phyloP scores from a whole-genome alignment of 129 eudicot genomes.

The Lactuca saligna region DNA sequence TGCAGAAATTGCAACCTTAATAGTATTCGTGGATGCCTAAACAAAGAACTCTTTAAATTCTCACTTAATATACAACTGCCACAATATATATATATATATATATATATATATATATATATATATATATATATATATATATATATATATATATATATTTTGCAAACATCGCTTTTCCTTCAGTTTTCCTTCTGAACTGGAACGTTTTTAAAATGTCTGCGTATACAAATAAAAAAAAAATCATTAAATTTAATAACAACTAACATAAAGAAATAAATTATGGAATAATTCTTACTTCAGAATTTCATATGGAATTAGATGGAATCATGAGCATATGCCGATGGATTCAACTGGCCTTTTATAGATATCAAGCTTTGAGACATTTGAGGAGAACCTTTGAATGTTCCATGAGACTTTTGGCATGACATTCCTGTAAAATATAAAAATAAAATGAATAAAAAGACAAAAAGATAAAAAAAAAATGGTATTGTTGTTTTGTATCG shows the following conservation, averaged over 20 bases:
- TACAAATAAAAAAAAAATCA: neutral
- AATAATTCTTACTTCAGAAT: constrained; percentile 37
- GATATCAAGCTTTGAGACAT: constrained; percentile 28
- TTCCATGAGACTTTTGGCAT: constrained; percentile 39
- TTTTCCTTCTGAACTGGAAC: constrained; percentile 3
- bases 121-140: too few relatives aligned
- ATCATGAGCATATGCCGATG: constrained; percentile 26
- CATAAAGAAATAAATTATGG: neutral
- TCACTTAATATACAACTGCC: constrained; percentile 15
- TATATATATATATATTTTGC: neutral
- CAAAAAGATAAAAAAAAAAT: neutral
- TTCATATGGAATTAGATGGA: constrained; percentile 23
- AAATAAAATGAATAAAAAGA: neutral
- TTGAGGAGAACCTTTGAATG: constrained; percentile 29
- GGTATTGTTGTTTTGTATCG: constrained; percentile 6
- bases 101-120: too few relatives aligned
- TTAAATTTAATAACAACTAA: neutral
- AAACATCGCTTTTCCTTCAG: neutral
- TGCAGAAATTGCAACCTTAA: constrained; percentile 29
- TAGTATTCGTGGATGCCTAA: neutral
- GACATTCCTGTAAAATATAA: constrained; percentile 43
- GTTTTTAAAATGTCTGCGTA: constrained; percentile 1
- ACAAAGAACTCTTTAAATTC: neutral
- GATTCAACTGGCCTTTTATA: constrained; percentile 29
- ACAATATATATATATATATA: neutral